Evolutionary conservation across 495 filamentous ascomycete genomes (phyloP), one percentile per base, ranked within the genome.

Genomic region (Patellaria atrata): DNA sequence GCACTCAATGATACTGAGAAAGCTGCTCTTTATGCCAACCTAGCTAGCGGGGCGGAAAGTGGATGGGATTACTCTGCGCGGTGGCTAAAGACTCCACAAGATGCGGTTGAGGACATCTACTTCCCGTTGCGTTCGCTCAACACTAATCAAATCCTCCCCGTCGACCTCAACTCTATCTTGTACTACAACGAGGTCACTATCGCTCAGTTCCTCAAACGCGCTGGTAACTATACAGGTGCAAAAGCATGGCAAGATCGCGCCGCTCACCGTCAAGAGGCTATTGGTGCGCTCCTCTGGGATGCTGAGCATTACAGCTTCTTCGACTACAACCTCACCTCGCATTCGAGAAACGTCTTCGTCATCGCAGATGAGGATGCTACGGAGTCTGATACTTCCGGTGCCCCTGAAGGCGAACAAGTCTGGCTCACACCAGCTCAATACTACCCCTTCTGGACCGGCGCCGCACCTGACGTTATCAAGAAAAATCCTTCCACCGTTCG

Each of bases 381-480:
- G 4, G 4, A 8, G 4, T 13, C 26, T 2, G 41, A 52, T 14
- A 35, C 27, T 12, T 10, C 36, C 15, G 40, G 36, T 25, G 45
- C 48, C n/a, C 49, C 49, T 2, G 8, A 19, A 15, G 46, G 46
- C n/a, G 21, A 31, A 8, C 34, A 50, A 31, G 31, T 52, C 17
- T 12, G 10, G 14, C 34, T 52, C 39, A 11, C 9, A 2, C 22
- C 43, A 1, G 43, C 39, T 1, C 49, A 52, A 25, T 52, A 39
- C 43, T 52, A 52, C 27, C 49, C 49, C 20, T 52, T 47, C 43
- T 52, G 49, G 49, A 50, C 47, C 5, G 49, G 49, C 20, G 49
- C 49, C 1, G 49, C 46, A 2, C 42, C 46, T 11, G 35, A 30
- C 4, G 14, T 5, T 22, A 37, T 52, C 32, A 50, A 46, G 29